Evolutionary conservation across 2,329 filamentous ascomycete genomes (phyloP).

Genomic region (Ophiostoma perfectum): DNA sequence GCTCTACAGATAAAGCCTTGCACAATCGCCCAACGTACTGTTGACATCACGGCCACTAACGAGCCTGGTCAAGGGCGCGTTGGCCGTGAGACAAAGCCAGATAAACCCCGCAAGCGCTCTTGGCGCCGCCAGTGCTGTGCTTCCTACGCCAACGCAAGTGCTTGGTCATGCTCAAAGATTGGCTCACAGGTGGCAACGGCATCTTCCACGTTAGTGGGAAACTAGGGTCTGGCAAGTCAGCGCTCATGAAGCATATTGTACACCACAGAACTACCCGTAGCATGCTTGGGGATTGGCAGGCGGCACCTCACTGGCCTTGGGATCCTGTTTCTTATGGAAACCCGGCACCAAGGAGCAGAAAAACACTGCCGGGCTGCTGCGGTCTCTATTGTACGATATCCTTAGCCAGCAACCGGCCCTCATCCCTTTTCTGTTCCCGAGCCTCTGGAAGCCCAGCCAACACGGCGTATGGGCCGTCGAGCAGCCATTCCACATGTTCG

Average conservation of each 20-base stretch:
- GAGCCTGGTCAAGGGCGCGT: too few relatives aligned
- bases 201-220: constrained; percentile 20
- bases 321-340: constrained; percentile 18
- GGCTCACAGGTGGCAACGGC: constrained; percentile 13
- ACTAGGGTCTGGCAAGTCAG: constrained; percentile 20
- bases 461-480: not conserved
- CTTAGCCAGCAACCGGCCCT: not conserved
- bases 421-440: not conserved
- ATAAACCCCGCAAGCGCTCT: constrained; percentile 3
- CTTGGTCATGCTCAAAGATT: not conserved
- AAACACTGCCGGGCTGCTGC: not conserved
- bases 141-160: not conserved
- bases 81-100: too few relatives aligned
- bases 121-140: constrained; percentile 5
- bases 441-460: not conserved
- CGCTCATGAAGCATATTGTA: constrained; percentile 16
- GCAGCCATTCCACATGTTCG: not conserved
- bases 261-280: not conserved
- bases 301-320: not conserved
- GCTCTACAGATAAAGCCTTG: too few relatives aligned
- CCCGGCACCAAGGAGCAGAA: constrained; percentile 7
- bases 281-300: constrained; percentile 4
- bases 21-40: too few relatives aligned
- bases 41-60: too few relatives aligned
- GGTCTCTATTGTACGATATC: constrained; percentile 13